phyloP scores from a whole-genome alignment of 495 filamentous ascomycete species.

The Pyrenopolyporus hunteri region DNA sequence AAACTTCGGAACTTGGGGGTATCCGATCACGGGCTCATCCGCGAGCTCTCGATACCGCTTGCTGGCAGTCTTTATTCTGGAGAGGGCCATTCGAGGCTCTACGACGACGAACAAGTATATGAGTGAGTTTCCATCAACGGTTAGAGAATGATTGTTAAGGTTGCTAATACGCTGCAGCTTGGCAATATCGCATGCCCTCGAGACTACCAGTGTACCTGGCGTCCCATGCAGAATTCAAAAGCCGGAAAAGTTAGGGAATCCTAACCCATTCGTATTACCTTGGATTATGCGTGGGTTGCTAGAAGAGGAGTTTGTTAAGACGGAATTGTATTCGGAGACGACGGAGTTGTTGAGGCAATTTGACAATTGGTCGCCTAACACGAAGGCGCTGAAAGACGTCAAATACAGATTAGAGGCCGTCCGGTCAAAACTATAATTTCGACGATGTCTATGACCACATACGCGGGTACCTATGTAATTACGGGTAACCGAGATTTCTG shows the following conservation, averaged over 20 bases:
- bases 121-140: conserved; percentile 57
- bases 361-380: conserved; percentile 89
- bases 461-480: too few relatives aligned
- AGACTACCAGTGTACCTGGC: conserved; percentile 71
- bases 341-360: conserved; percentile 83
- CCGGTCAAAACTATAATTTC: conserved; percentile 71
- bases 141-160: conserved; percentile 3
- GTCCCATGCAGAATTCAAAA: conserved; percentile 55
- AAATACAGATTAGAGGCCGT: conserved; percentile 95
- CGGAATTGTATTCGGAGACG: conserved; percentile 75
- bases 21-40: conserved; percentile 88
- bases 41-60: conserved; percentile 85
- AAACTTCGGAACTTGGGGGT: conserved; percentile 93
- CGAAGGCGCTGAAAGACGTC: conserved; percentile 91
- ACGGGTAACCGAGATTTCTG: conserved; percentile 3
- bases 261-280: conserved; percentile 86
- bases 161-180: conserved; percentile 57
- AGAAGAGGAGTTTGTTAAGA: conserved; percentile 90
- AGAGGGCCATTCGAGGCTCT: conserved; percentile 91
- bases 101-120: conserved; percentile 90
- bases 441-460: neutral
- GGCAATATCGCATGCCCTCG: conserved; percentile 82
- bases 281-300: conserved; percentile 93
- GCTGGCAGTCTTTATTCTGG: conserved; percentile 91
- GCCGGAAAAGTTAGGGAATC: conserved; percentile 54